phyloP scores from a whole-genome alignment of 495 filamentous ascomycete genomes.

The Parmelia sp. region DNA sequence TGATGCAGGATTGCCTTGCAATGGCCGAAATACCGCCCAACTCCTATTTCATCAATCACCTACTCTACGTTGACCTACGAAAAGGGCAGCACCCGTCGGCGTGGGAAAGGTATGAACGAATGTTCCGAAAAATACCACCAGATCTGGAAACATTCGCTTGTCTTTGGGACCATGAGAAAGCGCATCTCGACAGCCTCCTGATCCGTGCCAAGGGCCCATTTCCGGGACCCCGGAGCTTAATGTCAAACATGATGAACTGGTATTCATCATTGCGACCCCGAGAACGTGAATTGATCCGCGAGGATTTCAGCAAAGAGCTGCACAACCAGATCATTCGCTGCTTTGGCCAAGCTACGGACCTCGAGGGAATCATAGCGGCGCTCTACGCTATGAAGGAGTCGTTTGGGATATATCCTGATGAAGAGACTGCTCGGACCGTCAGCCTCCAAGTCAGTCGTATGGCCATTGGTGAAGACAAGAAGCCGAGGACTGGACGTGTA shows the following conservation, averaged over 20 bases:
- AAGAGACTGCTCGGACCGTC: slow-evolving; percentile 45
- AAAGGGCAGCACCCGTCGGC: slow-evolving; percentile 46
- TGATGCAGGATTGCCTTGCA: slow-evolving; percentile 51
- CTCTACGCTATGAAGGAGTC: slow-evolving; percentile 47
- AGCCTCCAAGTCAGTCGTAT: slow-evolving; percentile 46
- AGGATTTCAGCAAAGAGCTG: slow-evolving; percentile 45
- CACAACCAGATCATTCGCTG: slow-evolving; percentile 53
- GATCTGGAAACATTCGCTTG: slow-evolving; percentile 65
- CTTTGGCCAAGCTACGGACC: slow-evolving; percentile 48
- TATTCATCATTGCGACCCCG: slow-evolving; percentile 30
- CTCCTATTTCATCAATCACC: slow-evolving; percentile 68
- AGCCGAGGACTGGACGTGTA: slow-evolving; percentile 17
- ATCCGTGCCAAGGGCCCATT: slow-evolving; percentile 35
- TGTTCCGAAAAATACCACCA: slow-evolving; percentile 45
- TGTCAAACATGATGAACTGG: slow-evolving; percentile 56
- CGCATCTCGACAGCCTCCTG: slow-evolving; percentile 44
- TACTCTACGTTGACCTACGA: slow-evolving; percentile 55
- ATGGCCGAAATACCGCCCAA: slow-evolving; percentile 57
- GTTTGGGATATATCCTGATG: slow-evolving; percentile 50
- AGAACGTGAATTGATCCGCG: slow-evolving; percentile 24
- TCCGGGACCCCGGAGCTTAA: slow-evolving; percentile 48
- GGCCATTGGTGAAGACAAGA: slow-evolving; percentile 23
- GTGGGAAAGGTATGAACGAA: slow-evolving; percentile 49
- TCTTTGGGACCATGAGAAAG: slow-evolving; percentile 56
- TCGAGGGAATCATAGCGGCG: slow-evolving; percentile 56